A percentile compares a stretch with the other conserved stretches of the same genome.
Evolutionary conservation across 2,329 filamentous ascomycete species (phyloP).

Genomic region (Colletotrichum sp.): DNA sequence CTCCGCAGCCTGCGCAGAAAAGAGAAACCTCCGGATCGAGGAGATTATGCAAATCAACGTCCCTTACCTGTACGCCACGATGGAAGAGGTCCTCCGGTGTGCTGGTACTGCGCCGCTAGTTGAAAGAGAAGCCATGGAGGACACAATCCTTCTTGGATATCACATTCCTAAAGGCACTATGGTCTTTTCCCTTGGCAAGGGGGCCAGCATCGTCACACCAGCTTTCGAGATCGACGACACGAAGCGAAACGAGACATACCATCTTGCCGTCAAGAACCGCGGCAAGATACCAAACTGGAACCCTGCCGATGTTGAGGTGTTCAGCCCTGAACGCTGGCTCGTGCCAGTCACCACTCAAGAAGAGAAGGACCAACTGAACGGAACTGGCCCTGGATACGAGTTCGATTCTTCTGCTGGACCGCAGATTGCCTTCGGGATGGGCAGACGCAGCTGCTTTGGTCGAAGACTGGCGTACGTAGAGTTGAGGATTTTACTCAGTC

Average conservation of each 20-base stretch:
- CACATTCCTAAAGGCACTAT: conserved; percentile 31
- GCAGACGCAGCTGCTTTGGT: conserved; percentile 42
- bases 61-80: conserved; percentile 32
- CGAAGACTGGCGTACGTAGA: conserved; percentile 39
- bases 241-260: conserved; percentile 23
- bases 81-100: conserved; percentile 33
- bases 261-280: conserved; percentile 22
- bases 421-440: conserved; percentile 37
- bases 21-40: conserved; percentile 17
- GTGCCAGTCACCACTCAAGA: background rate
- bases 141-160: conserved; percentile 29
- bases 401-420: conserved; percentile 39
- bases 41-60: conserved; percentile 26
- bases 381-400: conserved; percentile 25
- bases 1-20: conserved; percentile 24
- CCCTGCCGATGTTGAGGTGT: background rate
- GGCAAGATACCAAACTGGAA: conserved; percentile 9
- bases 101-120: conserved; percentile 26
- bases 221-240: conserved; percentile 30
- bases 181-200: conserved; percentile 28
- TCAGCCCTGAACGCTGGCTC: conserved; percentile 9
- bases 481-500: conserved; percentile 36
- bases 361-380: background rate
- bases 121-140: conserved; percentile 26
- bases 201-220: conserved; percentile 31